These are phyloP conservation scores for Pestalotiopsis sp. DNA, from an alignment of 2,329 filamentous ascomycete species.

Conservation along the genomic window DNA sequence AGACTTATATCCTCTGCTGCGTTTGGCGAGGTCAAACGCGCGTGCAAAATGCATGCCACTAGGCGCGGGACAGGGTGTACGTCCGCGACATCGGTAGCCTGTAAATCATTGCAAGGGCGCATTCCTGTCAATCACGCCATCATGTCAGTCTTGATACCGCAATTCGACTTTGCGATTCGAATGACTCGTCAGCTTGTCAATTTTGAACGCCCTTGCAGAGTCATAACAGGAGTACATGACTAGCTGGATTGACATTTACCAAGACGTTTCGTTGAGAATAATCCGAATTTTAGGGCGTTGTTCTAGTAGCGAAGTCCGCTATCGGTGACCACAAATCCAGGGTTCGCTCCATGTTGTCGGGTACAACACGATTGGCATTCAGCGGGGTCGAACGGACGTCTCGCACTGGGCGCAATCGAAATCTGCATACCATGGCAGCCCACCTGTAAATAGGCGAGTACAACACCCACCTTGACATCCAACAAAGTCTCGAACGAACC, in stretches of 20 bases:
- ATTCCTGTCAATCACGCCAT: background rate
- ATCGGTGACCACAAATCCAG: background rate
- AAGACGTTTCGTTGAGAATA: background rate
- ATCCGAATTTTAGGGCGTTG: background rate
- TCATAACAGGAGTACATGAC: background rate
- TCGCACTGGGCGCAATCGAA: background rate
- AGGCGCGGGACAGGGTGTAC: background rate
- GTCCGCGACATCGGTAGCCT: background rate
- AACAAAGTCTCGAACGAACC: slow-evolving; percentile 31
- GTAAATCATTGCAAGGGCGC: background rate
- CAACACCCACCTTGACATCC: slow-evolving; percentile 35
- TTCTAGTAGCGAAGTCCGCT: background rate
- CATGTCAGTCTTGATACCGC: background rate
- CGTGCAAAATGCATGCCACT: background rate
- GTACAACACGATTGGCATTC: background rate
- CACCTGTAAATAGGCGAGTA: background rate
- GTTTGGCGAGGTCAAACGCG: background rate
- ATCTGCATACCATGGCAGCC: background rate
- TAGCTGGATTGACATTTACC: background rate
- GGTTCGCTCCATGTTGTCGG: background rate
- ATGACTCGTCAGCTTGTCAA: background rate
- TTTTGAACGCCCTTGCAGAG: background rate
- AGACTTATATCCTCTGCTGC: background rate
- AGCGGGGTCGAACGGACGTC: background rate
- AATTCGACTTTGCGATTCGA: background rate